Conservation (phyloP, 2,329 filamentous ascomycete species). For the Verruconis gallopava region DNA sequence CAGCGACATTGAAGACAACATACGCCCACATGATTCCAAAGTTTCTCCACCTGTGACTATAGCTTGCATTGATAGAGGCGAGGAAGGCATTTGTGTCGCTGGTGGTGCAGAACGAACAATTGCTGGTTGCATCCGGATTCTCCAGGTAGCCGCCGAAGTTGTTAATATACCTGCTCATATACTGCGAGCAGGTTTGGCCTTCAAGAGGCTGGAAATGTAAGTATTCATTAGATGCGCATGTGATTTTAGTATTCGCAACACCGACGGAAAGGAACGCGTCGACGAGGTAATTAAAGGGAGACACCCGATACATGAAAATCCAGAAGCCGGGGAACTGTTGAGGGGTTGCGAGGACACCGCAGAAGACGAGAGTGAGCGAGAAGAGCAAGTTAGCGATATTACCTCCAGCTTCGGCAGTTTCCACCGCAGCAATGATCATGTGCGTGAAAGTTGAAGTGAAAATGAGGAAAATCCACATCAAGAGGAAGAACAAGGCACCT, state of each 20-base stretch:
- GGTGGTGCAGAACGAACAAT: constrained; percentile 31
- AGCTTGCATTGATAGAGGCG: constrained; percentile 27
- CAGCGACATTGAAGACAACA: constrained; percentile 38
- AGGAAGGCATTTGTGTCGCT: constrained; percentile 32
- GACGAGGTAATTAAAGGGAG: constrained; percentile 72
- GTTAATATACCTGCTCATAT: constrained; percentile 28
- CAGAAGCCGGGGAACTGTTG: constrained; percentile 57
- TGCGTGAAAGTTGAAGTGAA: constrained; percentile 73
- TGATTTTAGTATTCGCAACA: constrained; percentile 52
- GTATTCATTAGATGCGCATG: constrained; percentile 58
- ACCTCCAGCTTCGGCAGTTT: constrained; percentile 60
- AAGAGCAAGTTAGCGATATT: constrained; percentile 68
- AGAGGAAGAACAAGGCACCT: constrained; percentile 66
- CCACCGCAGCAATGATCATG: constrained; percentile 63
- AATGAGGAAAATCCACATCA: constrained; percentile 61
- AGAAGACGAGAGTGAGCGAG: constrained; percentile 61
- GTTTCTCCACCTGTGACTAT: constrained; percentile 37
- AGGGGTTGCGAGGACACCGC: constrained; percentile 55
- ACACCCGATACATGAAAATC: constrained; percentile 69
- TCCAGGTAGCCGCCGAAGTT: constrained; percentile 24
- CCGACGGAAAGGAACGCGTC: constrained; percentile 57
- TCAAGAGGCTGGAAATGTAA: constrained; percentile 49
- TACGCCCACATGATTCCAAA: constrained; percentile 42
- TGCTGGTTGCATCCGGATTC: constrained; percentile 19
- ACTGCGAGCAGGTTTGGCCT: constrained; percentile 46